Evolutionary conservation across 768 basidiomycete genomes (phyloP).

Genomic region (Boletus tylopilopsis): DNA sequence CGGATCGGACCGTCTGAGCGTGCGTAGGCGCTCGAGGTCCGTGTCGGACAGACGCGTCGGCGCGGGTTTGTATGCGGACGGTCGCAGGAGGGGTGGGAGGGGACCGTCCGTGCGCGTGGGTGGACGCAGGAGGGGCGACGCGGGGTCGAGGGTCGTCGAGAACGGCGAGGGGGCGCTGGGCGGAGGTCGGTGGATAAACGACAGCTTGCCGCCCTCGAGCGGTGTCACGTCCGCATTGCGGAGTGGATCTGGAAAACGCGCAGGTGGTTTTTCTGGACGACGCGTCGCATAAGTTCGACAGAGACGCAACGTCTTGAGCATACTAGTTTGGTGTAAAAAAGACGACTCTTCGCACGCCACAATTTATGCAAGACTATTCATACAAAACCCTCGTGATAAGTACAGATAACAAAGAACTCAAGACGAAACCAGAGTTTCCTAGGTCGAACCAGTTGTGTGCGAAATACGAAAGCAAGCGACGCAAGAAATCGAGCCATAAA

Average conservation of each 20-base stretch:
- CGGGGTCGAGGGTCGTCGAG: conserved; percentile 65
- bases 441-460: conserved; percentile 7
- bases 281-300: conserved; percentile 43
- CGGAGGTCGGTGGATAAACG: conserved; percentile 84
- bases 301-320: conserved; percentile 15
- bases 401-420: conserved; percentile 26
- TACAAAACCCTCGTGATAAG: conserved; percentile 29
- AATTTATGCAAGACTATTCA: conserved; percentile 15
- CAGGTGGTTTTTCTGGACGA: conserved; percentile 41
- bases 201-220: conserved; percentile 53
- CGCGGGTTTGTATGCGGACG: conserved; percentile 32
- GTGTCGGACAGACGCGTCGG: conserved; percentile 47
- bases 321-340: not conserved
- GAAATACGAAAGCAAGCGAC: conserved; percentile 23
- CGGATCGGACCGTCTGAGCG: conserved; percentile 57
- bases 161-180: conserved; percentile 70
- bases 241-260: conserved; percentile 57
- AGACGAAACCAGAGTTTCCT: conserved; percentile 11
- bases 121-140: conserved; percentile 64
- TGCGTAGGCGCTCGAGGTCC: conserved; percentile 51
- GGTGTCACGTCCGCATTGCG: conserved; percentile 46
- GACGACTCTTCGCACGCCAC: too few species aligned
- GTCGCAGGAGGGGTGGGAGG: conserved; percentile 48
- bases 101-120: conserved; percentile 27
- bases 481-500: conserved; percentile 28